Base-by-base conservation (phyloP, 2,329 filamentous ascomycete species). In the Raffaelea albimanens region DNA sequence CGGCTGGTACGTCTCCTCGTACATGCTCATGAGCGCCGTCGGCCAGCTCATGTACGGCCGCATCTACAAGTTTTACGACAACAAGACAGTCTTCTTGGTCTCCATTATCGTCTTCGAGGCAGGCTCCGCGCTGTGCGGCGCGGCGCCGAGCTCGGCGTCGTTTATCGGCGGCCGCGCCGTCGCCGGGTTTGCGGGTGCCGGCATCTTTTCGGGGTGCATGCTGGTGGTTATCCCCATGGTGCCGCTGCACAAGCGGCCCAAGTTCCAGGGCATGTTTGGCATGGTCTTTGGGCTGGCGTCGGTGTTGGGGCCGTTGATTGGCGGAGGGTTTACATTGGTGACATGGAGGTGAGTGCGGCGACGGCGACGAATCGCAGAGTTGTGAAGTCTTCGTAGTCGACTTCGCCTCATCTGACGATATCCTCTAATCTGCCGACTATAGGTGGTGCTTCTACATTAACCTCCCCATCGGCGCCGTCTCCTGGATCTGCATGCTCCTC, bases 91-190 rank as follows among this genome's bases (percentile, higher is more conserved):
- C 45, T 63, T 61, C 48, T 52, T 63, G 16, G 40, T 47, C 23
- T 52, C 59, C 31, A 57, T 66, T 42, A 18, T 59, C 19, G 51
- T 65, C 19, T 65, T 65, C 53, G 63, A 66, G 55, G 48, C 63
- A 41, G 64, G 66, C 2, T 67, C 62, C 8, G 60, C 63, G n/a
- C 52, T 68, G 41, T 68, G 66, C 49, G 66, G 65, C 9, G 60
- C 63, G 3, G 66, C 66, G 18, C 64, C 65, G 11, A 64, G 48
- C 45, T 66, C 63, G 7, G 53, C 59, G 22, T 62, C 62, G 19
- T 63, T 68, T 45, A 69, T 69, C 34, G 34, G 67, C 40, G 66
- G 67, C 8, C 58, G 66, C 16, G 66, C 64, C 25, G 57, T 69
- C 22, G 59, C 64, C 34, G 66, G 67, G 9, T 44, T 66, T 3